These are phyloP conservation scores for Acorus gramineus DNA, from an alignment of 106 monocot species.

Conservation along the genomic window DNA sequence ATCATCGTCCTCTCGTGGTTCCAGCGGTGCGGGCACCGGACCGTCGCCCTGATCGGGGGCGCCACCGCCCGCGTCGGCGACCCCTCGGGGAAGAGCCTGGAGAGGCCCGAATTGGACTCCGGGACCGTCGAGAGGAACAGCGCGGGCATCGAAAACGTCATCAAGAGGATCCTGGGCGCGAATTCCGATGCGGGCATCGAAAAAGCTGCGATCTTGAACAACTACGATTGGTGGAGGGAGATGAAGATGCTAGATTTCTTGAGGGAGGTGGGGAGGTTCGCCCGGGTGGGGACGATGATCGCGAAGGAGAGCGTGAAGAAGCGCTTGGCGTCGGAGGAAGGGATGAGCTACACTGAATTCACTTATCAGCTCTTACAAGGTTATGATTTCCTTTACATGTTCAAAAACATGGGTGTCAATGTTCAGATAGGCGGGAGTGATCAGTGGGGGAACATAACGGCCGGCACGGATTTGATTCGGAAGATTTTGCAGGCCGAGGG, in stretches of 20 bases:
- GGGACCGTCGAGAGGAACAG: conserved; percentile 48
- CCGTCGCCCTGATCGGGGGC: conserved; percentile 69
- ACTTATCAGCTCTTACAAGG: conserved; percentile 94
- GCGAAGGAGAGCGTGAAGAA: conserved; percentile 94
- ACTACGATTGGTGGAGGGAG: conserved; percentile 85
- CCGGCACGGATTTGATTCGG: conserved; percentile 83
- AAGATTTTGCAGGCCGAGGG: conserved; percentile 79
- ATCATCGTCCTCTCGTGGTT: conserved; percentile 86
- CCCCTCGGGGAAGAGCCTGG: conserved; percentile 76
- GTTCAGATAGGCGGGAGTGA: conserved; percentile 96
- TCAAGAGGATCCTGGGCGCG: conserved; percentile 35
- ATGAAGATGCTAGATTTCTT: conserved; percentile 69
- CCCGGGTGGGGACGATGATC: conserved; percentile 85
- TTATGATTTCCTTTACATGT: conserved; percentile 78
- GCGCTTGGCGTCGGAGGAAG: conserved; percentile 70
- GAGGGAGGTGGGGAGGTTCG: conserved; percentile 61
- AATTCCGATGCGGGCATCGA: not conserved
- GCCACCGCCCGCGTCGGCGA: conserved; percentile 88
- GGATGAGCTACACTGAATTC: conserved; percentile 92
- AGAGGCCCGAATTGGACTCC: conserved; percentile 68
- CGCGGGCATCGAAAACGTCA: conserved; percentile 24
- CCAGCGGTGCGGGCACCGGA: conserved; percentile 59
- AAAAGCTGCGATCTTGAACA: conserved; percentile 37
- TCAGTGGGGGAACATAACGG: conserved; percentile 95
- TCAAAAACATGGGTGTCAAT: conserved; percentile 79